Conservation (phyloP, 2,329 filamentous ascomycete species). For the Coleophoma eucalyptorum region DNA sequence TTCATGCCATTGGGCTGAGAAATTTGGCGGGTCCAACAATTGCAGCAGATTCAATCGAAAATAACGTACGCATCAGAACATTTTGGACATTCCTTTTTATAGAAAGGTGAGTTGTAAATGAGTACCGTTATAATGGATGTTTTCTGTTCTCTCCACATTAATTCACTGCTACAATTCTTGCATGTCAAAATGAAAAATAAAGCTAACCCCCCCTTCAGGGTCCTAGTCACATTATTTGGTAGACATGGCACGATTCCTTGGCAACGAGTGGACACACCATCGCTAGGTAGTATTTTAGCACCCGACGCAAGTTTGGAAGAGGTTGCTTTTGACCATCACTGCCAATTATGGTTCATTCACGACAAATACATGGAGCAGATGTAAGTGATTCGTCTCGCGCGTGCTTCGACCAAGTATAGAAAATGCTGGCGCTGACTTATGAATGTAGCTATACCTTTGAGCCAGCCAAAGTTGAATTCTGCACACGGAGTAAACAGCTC, state of each 20-base stretch:
- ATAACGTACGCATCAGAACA: background rate
- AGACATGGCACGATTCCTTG: conserved; percentile 4
- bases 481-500: background rate
- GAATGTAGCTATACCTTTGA: background rate
- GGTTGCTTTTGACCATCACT: conserved; percentile 4
- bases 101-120: background rate
- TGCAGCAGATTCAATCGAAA: background rate
- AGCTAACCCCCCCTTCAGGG: background rate
- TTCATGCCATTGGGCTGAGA: background rate
- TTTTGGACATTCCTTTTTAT: conserved; percentile 5
- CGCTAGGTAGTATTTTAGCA: background rate
- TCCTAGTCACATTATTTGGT: conserved; percentile 4
- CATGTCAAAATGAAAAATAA: too few species aligned
- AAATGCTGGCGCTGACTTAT: too few species aligned
- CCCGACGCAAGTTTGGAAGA: background rate
- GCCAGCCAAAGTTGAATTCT: background rate
- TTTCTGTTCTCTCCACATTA: background rate
- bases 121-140: background rate
- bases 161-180: too few species aligned
- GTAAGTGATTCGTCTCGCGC: background rate
- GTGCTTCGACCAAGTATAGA: background rate
- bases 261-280: background rate
- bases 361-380: conserved; percentile 10
- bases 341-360: conserved; percentile 4
- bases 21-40: background rate